Percentiles rank a stretch among this genome's conserved stretches.
Conservation (phyloP, 495 filamentous ascomycete species). For the Xylaria flabelliformis region DNA sequence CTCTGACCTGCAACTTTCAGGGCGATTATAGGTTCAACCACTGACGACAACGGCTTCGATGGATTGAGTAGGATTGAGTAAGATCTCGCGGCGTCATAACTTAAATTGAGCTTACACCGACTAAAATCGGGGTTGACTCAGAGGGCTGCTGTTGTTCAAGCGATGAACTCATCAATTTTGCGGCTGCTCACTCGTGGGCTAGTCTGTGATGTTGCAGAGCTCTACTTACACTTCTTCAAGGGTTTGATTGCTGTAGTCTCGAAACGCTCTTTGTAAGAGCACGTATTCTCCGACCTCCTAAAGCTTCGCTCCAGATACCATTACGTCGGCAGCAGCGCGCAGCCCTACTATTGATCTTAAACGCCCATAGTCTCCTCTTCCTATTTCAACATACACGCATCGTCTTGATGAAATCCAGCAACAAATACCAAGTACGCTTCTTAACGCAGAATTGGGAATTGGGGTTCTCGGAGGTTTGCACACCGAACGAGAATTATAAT, state of each 20-base stretch:
- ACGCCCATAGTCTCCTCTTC: no score
- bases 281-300: no score
- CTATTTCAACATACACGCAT: no score
- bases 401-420: no score
- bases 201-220: not conserved
- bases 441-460: not conserved
- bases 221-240: no score
- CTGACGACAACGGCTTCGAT: not conserved
- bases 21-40: not conserved
- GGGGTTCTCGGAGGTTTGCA: constrained; percentile 15
- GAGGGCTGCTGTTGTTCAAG: not conserved
- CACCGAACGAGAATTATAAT: not conserved
- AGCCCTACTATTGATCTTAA: no score
- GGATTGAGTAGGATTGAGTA: not conserved
- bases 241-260: no score
- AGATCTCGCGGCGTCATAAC: not conserved
- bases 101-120: not conserved
- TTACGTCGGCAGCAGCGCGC: no score
- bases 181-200: not conserved
- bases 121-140: not conserved
- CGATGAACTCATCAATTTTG: not conserved
- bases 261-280: no score
- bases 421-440: no score
- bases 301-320: no score
- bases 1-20: not conserved